phyloP scores from a whole-genome alignment of 345 rosid species.

The Crucihimalaya himalaica region DNA sequence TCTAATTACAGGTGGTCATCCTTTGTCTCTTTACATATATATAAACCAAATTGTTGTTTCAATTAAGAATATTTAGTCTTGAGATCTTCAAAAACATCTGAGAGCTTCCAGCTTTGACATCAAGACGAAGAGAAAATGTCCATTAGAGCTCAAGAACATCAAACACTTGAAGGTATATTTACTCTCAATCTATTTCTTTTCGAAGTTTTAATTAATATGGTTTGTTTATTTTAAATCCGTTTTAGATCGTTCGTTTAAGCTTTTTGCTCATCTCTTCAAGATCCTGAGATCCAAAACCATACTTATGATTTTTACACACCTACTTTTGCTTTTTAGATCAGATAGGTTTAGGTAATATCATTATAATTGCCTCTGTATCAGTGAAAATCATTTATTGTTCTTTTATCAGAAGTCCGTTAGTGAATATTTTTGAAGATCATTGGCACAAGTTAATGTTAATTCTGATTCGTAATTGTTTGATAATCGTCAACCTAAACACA shows the following conservation, averaged over 20 bases:
- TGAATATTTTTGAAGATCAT: slow-evolving; percentile 24
- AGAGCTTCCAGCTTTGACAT: slow-evolving; percentile 13
- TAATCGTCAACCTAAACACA: neutral
- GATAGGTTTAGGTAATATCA: too few species aligned
- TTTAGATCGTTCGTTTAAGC: neutral
- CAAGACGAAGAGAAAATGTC: slow-evolving; percentile 33
- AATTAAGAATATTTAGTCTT: neutral
- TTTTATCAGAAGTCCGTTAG: neutral
- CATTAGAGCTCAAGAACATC: slow-evolving; percentile 35
- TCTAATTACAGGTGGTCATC: slow-evolving; percentile 7
- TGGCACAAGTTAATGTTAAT: neutral
- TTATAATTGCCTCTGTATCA: too few species aligned
- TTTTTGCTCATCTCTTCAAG: neutral
- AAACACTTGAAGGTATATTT: slow-evolving; percentile 28
- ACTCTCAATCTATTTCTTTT: neutral
- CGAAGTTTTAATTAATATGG: neutral
- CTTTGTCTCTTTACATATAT: slow-evolving; percentile 13
- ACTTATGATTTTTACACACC: neutral
- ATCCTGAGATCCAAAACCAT: slow-evolving; percentile 11
- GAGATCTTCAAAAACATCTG: slow-evolving; percentile 19
- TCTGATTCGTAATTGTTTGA: neutral
- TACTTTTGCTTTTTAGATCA: neutral
- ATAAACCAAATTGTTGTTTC: neutral
- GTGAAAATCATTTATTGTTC: neutral
- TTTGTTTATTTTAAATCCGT: neutral